These are phyloP conservation scores for Atkinsonella hypoxylon DNA, from an alignment of 2,329 filamentous ascomycete species.

Conservation along the genomic window DNA sequence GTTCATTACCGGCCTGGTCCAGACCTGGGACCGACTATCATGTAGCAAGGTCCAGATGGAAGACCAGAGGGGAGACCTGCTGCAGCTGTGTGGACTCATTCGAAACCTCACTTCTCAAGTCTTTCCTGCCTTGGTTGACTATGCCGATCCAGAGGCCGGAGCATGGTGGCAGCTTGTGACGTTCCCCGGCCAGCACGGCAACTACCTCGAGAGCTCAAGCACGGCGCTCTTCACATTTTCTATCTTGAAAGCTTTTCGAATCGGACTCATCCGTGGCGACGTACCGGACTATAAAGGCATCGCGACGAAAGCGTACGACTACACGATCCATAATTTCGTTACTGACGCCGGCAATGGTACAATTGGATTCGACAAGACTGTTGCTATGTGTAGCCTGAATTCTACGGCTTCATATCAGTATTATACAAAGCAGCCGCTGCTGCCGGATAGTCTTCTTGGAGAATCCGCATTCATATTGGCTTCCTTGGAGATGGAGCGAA, in stretches of 20 bases:
- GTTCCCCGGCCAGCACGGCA: conserved; percentile 38
- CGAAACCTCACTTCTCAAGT: not conserved
- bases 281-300: conserved; percentile 10
- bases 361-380: conserved; percentile 26
- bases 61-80: not conserved
- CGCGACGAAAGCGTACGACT: conserved; percentile 16
- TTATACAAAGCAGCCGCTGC: conserved; percentile 23
- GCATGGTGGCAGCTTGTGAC: conserved; percentile 44
- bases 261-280: conserved; percentile 1
- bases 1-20: conserved; percentile 40
- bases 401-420: conserved; percentile 29
- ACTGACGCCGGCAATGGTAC: conserved; percentile 29
- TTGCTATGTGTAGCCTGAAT: conserved; percentile 28
- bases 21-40: conserved; percentile 32
- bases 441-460: conserved; percentile 26
- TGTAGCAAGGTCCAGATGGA: conserved; percentile 1
- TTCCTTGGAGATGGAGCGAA: conserved; percentile 22
- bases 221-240: conserved; percentile 45
- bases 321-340: conserved; percentile 32
- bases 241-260: conserved; percentile 9
- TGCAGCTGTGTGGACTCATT: conserved; percentile 12
- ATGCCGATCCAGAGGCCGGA: conserved; percentile 28
- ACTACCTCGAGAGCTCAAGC: conserved; percentile 49
- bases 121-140: conserved; percentile 18
- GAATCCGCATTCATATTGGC: conserved; percentile 25